Evolutionary conservation across 441 rosid species (phyloP), one percentile per base, ranked within the genome.

Genomic region (Gossypium schwendimanii): DNA sequence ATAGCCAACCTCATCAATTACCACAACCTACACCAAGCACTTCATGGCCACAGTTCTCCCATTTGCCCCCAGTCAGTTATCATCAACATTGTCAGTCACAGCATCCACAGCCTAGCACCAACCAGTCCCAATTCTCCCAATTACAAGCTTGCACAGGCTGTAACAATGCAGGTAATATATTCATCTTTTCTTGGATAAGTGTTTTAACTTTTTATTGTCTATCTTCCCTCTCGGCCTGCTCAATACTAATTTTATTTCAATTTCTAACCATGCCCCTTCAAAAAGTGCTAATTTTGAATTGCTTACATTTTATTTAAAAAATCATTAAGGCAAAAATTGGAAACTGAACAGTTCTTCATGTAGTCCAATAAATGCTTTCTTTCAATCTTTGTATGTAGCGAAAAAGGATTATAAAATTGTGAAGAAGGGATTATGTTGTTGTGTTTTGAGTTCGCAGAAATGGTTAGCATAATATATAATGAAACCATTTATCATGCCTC

Each of bases 61-160:
- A 68, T 33, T 60, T 60, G 23, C 77, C 71, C n/a, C 73, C 67
- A 18, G 45, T 63, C 24, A 75, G 74, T 61, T 63, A 20, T 63
- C 58, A 20, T 54, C 60, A 50, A 66, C 80, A 79, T 21, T 28
- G 21, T 28, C 71, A 44, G 62, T 54, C 59, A 23, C 71, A 55
- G 73, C 77, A 77, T 21, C 72, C 71, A 41, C 77, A 75, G 57
- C 84, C 76, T 18, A 59, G 73, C 70, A 58, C 73, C 49, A 55
- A 76, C 23, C 80, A 71, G 59, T 74, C 74, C 36, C 80, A 70
- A n/a, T 72, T 76, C 49, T 75, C 77, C 47, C 77, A 69, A 15
- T 39, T 61, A 14, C 76, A 60, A 55, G 41, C 74, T 47, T 52
- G 23, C 63, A 62, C 61, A 64, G 79, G 74, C 59, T 18, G 58